phyloP scores from a whole-genome alignment of 2,329 filamentous ascomycete genomes.

The Lachnellula hyalina region DNA sequence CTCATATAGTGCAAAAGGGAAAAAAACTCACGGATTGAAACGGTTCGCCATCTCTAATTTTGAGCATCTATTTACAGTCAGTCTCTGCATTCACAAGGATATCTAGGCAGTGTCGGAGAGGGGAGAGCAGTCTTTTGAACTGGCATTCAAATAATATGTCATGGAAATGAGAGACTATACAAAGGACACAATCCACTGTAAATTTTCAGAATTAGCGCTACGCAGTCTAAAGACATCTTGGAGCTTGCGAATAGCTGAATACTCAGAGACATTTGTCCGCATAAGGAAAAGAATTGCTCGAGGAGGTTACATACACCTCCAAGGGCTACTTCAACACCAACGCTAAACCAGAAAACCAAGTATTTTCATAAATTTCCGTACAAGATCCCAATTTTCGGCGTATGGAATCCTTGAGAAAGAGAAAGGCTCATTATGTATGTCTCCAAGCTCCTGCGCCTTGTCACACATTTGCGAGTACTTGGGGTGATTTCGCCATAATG shows the following conservation, averaged over 20 bases:
- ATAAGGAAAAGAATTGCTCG: not conserved
- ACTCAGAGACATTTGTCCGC: no score
- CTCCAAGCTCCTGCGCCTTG: no score
- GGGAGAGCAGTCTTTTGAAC: not conserved
- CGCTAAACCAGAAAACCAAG: slow-evolving; percentile 25
- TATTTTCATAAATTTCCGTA: not conserved
- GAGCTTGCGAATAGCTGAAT: no score
- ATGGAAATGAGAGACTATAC: not conserved
- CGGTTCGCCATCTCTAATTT: slow-evolving; percentile 62
- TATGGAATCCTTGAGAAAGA: no score
- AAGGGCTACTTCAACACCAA: slow-evolving; percentile 69
- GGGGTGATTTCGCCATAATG: not conserved
- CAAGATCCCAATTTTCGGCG: not conserved
- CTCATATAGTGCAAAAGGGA: not conserved
- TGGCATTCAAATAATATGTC: no score
- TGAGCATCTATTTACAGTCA: slow-evolving; percentile 37
- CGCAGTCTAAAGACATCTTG: no score
- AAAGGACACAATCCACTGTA: slow-evolving; percentile 57
- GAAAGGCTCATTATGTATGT: no score
- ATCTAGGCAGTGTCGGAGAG: not conserved
- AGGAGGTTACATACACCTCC: slow-evolving; percentile 43
- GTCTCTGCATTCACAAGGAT: not conserved
- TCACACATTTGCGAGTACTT: no score
- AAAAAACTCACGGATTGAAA: slow-evolving; percentile 54
- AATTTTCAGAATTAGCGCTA: no score